Conservation (phyloP, 331 rosid species). For the Rosa hybrid region DNA sequence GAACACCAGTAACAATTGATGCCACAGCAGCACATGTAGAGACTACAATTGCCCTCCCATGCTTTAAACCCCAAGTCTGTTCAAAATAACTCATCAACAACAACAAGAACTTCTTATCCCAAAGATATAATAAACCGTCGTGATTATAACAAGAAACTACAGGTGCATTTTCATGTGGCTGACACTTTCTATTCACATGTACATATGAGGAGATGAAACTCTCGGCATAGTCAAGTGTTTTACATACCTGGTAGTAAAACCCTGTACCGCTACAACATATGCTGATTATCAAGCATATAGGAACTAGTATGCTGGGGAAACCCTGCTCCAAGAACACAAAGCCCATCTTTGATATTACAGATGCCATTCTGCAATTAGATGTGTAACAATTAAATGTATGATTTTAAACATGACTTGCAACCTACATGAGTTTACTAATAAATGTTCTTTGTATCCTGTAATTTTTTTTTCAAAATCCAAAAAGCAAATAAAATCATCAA, state of each 20-base stretch:
- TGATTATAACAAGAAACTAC: neutral
- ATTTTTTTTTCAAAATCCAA: neutral
- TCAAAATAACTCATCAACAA: neutral
- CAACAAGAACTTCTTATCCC: neutral
- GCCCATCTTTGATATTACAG: conserved; percentile 97
- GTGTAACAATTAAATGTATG: conserved; percentile 13
- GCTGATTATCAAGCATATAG: conserved; percentile 72
- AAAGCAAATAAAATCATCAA: neutral
- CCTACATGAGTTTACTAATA: conserved; percentile 1
- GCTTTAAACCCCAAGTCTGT: conserved; percentile 96
- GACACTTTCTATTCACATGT: neutral
- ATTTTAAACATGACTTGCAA: neutral
- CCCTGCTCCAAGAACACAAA: conserved; percentile 93
- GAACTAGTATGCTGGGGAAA: conserved; percentile 73
- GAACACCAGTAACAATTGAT: conserved; percentile 91
- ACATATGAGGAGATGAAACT: conserved; percentile 9
- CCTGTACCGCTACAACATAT: conserved; percentile 79
- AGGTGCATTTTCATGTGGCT: neutral
- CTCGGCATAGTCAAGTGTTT: conserved; percentile 3
- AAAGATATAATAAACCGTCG: neutral
- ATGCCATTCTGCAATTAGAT: conserved; percentile 77
- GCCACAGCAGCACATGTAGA: conserved; percentile 99
- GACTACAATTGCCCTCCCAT: conserved; percentile 90
- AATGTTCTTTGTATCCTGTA: neutral
- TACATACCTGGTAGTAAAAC: conserved; percentile 84